Percentiles rank a stretch among this genome's conserved stretches.
Evolutionary conservation across 129 eudicot species (phyloP).

Genomic region (Tagetes patula): DNA sequence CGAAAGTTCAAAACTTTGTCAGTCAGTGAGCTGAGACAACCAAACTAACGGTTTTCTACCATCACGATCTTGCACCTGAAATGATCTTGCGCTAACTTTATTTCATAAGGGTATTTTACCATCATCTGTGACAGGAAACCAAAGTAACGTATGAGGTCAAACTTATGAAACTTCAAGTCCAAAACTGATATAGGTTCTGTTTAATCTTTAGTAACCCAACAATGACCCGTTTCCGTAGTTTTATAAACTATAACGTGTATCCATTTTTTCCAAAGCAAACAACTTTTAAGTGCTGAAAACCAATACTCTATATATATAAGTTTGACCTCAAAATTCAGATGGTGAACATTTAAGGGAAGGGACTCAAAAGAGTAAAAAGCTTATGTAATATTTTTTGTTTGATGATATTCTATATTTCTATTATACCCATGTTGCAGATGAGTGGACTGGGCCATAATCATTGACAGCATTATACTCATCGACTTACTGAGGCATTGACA

Average conservation of each 20-base stretch:
- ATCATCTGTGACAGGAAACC: too few species aligned
- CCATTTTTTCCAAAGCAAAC: background rate
- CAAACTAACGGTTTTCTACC: too few species aligned
- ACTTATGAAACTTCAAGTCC: background rate
- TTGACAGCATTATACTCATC: constrained; percentile 52
- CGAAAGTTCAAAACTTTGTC: too few species aligned
- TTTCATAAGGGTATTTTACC: too few species aligned
- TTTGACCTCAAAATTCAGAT: constrained; percentile 8
- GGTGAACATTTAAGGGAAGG: background rate
- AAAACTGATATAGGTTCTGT: background rate
- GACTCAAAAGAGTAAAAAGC: background rate
- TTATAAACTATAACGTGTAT: background rate
- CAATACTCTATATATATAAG: background rate
- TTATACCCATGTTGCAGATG: constrained; percentile 50
- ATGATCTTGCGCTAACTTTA: too few species aligned
- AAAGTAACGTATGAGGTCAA: constrained; percentile 17
- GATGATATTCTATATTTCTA: background rate
- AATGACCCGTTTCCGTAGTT: background rate
- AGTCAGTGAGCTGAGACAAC: too few species aligned
- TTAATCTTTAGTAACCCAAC: background rate
- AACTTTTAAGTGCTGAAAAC: background rate
- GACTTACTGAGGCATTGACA: constrained; percentile 57
- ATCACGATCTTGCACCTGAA: too few species aligned
- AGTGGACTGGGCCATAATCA: constrained; percentile 57
- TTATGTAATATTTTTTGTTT: background rate